Evolutionary conservation across 2,329 filamentous ascomycete species (phyloP), one percentile per base, ranked within the genome.

Genomic region (Pseudovirgaria hyperparasitica): DNA sequence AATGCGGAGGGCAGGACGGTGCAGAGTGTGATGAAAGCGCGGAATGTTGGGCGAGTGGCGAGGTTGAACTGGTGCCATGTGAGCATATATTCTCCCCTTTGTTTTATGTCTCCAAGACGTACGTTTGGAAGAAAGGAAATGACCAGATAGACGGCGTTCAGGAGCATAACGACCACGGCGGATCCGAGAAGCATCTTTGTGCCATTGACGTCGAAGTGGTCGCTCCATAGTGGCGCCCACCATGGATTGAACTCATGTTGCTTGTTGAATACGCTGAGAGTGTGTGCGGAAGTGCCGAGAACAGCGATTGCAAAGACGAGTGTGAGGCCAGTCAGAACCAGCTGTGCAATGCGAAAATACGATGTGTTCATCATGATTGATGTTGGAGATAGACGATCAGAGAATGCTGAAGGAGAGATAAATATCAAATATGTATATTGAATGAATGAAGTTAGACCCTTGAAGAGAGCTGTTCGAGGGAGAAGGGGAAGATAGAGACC

Each of bases 151-250:
- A 44, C 33, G 12, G 39, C 31, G 9, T 55, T 60, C n/a, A 62
- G 36, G 1, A 60, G 34, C 2, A 61, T 23, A 1, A 58, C 46
- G 2, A 52, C 45, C 0, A 46, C 45, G 1, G 47, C 43, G 3
- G 55, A 52, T 1, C 53, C 60, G 18, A 63, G 45, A 9, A 61
- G 33, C 0, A 47, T 48, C 18, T 56, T 53, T 4, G 62, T 55
- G 10, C 60, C 59, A 11, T 51, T 43, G 2, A 50, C 50, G 22
- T 63, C 52, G 36, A 64, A 64, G 39, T 64, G 61, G 7, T 54
- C 48, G 1, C 53, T 54, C 61, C 61, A 65, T 22, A 64, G 36
- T 2, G 59, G 58, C 4, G 63, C 43, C 50, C 60, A 62, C 58
- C 60, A 65, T 14, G 54, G 53, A 35, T 63, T 63, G 15, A 48